Base-by-base conservation (phyloP, 2,329 filamentous ascomycete genomes). In the Simplicillium sp. region DNA sequence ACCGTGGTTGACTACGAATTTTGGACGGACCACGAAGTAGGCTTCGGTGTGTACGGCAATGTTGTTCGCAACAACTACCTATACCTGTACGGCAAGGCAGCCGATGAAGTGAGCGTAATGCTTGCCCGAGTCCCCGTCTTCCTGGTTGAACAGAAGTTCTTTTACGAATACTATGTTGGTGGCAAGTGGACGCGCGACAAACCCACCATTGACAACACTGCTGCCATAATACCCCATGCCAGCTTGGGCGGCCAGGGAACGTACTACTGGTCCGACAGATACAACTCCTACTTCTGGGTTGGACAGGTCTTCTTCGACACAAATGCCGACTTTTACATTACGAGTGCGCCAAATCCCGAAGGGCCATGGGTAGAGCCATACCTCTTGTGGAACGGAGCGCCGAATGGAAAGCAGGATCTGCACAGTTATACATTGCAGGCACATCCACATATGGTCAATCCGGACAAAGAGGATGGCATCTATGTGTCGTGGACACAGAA, bases 201-300 rank as follows among this genome's bases (percentile, higher is more conserved):
- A 20, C 49, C 49, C 8, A 20, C 33, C 39, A 44, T 45, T 31
- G 31, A 41, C 34, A 36, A 51, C 36, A 16, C 14, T 7, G 37
- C 35, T 6, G 45, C 45, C n/a, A 39, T 42, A 12, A 36, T 51
- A 12, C 39, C 44, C 16, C 46, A 49, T 38, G 47, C 45, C n/a
- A 46, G 49, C 20, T 46, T 45, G n/a, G 44, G 48, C 11, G 49
- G 49, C 2, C 49, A 51, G 36, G 49, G 49, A 15, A 51, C 48
- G 13, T 51, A 46, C 42, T 51, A 49, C 44, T 51, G 45, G 38
- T 48, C 43, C 16, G 37, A 42, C n/a, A 39, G 28, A 17, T 46
- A 44, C 40, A 38, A 45, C 39, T 45, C 41, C n/a, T 51, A 45
- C 20, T 44, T 51, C 33, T 51, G 48, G 49, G 46, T 51, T 31